Evolutionary conservation across 345 rosid genomes (phyloP).

Genomic region (Physaria fendleri): DNA sequence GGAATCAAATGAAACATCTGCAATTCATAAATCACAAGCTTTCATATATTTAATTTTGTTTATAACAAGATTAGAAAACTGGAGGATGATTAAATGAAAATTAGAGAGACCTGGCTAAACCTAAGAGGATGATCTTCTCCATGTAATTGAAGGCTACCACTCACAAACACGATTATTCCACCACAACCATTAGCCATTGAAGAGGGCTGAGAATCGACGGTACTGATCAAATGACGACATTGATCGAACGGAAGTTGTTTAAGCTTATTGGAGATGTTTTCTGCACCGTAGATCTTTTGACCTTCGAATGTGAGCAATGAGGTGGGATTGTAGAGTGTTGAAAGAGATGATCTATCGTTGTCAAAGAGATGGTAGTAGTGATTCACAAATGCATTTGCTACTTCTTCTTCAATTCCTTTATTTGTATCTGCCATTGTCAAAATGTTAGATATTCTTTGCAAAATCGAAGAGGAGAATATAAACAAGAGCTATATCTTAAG

Average conservation of each 20-base stretch:
- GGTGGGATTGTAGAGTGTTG: constrained; percentile 49
- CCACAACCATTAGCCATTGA: constrained; percentile 43
- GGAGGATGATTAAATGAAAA: not conserved
- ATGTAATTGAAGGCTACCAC: constrained; percentile 61
- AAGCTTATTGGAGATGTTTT: constrained; percentile 54
- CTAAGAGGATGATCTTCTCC: constrained; percentile 65
- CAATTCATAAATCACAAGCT: not conserved
- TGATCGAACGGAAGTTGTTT: constrained; percentile 62
- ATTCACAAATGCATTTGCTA: constrained; percentile 71
- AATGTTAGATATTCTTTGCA: not conserved
- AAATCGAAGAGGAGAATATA: constrained; percentile 16
- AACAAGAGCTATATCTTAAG: not conserved
- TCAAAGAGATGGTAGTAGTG: constrained; percentile 76
- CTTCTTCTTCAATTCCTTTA: constrained; percentile 43
- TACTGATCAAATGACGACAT: constrained; percentile 58
- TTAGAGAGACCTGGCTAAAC: constrained; percentile 75
- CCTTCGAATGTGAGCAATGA: constrained; percentile 89
- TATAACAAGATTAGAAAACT: not conserved
- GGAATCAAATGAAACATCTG: constrained; percentile 84
- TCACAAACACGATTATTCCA: constrained; percentile 64
- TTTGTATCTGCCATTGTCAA: constrained; percentile 42
- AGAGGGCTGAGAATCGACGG: constrained; percentile 71
- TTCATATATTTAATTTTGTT: not conserved
- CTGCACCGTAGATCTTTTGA: constrained; percentile 47
- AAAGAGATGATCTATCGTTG: constrained; percentile 43